Evolutionary conservation across 345 rosid genomes (phyloP).

Genomic region (Camelina sativa): DNA sequence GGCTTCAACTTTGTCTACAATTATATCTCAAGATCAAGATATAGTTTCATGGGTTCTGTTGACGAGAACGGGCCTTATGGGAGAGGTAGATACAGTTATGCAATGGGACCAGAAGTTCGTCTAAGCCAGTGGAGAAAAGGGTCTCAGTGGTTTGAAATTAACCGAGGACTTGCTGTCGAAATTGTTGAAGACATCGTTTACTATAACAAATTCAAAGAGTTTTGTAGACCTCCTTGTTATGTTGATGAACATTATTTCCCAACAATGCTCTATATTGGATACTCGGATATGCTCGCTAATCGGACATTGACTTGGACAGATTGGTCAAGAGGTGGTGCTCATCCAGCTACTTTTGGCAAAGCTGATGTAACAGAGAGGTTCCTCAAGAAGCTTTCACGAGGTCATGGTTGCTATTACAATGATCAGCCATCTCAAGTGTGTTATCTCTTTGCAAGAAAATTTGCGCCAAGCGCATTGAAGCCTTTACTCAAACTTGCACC

Average conservation of each 20-base stretch:
- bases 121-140: conserved; percentile 91
- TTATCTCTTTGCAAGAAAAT: conserved; percentile 77
- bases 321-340: conserved; percentile 89
- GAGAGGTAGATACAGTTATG: conserved; percentile 69
- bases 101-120: conserved; percentile 72
- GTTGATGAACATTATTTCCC: conserved; percentile 97
- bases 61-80: conserved; percentile 77
- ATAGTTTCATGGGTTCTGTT: conserved; percentile 82
- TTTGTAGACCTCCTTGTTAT: conserved; percentile 73
- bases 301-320: conserved; percentile 83
- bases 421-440: conserved; percentile 57
- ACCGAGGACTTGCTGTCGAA: conserved; percentile 59
- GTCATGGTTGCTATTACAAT: conserved; percentile 59
- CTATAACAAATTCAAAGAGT: conserved; percentile 71
- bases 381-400: conserved; percentile 51
- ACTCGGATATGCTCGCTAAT: conserved; percentile 66
- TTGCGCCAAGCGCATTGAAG: conserved; percentile 72
- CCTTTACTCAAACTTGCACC: conserved; percentile 63
- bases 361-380: conserved; percentile 59
- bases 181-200: conserved; percentile 62
- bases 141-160: conserved; percentile 91
- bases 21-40: conserved; percentile 60
- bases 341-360: conserved; percentile 75
- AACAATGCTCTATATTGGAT: conserved; percentile 69
- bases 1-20: conserved; percentile 61